Evolutionary conservation across 768 basidiomycete genomes (phyloP).

Genomic region (Plicaturopsis crispa): DNA sequence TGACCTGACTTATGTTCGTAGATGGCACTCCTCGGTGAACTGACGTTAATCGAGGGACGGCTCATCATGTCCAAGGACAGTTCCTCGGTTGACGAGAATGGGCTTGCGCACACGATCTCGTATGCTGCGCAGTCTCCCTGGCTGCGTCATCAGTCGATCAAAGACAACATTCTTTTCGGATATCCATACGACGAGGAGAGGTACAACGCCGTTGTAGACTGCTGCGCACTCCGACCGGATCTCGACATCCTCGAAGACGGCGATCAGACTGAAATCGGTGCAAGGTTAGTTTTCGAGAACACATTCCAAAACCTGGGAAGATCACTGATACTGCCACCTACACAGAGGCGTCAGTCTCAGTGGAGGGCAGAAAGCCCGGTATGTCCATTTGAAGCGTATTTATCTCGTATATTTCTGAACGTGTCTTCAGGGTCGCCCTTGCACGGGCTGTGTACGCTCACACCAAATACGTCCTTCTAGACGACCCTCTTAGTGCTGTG

Average conservation of each 20-base stretch:
- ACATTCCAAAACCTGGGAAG: too few relatives aligned
- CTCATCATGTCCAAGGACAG: constrained; percentile 33
- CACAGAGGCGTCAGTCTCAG: constrained; percentile 9
- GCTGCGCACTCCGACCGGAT: constrained; percentile 40
- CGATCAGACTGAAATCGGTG: constrained; percentile 15
- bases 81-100: constrained; percentile 19
- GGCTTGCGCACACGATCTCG: constrained; percentile 38
- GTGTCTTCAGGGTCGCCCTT: constrained; percentile 27
- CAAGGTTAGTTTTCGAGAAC: constrained; percentile 7
- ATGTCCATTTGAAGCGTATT: constrained; percentile 2
- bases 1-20: constrained; percentile 2
- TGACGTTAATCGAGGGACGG: constrained; percentile 26
- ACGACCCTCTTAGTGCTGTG: constrained; percentile 79
- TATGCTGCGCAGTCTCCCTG: constrained; percentile 72
- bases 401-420: not conserved
- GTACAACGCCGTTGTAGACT: constrained; percentile 32
- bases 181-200: constrained; percentile 42
- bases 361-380: constrained; percentile 26
- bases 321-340: too few relatives aligned
- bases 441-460: constrained; percentile 36
- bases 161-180: constrained; percentile 78
- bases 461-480: constrained; percentile 46
- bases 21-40: constrained; percentile 31
- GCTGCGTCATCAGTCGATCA: constrained; percentile 66
- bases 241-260: constrained; percentile 37